A percentile compares a stretch with the other conserved stretches of the same genome.
Conservation (phyloP, 306 rosid genomes). For the Vigna angularis region DNA sequence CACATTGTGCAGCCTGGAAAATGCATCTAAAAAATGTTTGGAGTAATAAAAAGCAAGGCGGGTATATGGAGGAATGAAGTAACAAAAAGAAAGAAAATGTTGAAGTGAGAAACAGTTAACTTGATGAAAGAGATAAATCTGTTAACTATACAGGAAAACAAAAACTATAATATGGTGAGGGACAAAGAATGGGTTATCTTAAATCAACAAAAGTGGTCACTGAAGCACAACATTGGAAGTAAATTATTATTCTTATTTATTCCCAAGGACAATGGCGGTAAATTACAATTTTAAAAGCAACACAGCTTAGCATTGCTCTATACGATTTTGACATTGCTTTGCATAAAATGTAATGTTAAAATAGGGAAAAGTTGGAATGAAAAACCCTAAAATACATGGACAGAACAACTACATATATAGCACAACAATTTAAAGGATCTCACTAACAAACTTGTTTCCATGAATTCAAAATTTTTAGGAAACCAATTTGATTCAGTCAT, state of each 20-base stretch:
- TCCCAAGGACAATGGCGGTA: slow-evolving; percentile 12
- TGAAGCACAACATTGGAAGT: neutral
- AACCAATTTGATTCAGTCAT: slow-evolving; percentile 10
- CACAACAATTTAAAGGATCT: slow-evolving; percentile 16
- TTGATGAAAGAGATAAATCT: neutral
- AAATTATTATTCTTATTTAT: neutral
- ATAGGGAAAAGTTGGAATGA: neutral
- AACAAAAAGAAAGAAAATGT: neutral
- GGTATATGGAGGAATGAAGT: neutral
- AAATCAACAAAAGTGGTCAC: neutral
- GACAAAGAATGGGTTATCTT: slow-evolving; percentile 7
- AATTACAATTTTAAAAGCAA: slow-evolving; percentile 9
- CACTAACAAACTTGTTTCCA: slow-evolving; percentile 1
- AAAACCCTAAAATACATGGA: neutral
- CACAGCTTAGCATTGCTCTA: neutral
- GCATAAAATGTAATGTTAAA: neutral
- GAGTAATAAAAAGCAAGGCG: slow-evolving; percentile 8
- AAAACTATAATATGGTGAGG: slow-evolving; percentile 1
- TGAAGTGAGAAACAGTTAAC: neutral
- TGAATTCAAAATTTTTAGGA: neutral
- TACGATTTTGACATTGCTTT: slow-evolving; percentile 5
- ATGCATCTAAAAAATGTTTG: slow-evolving; percentile 16
- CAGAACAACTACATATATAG: neutral
- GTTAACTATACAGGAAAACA: neutral
- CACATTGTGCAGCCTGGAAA: neutral